These are phyloP conservation scores for Gyromitra esculenta DNA, from an alignment of 2,329 filamentous ascomycete genomes.

Conservation along the genomic window DNA sequence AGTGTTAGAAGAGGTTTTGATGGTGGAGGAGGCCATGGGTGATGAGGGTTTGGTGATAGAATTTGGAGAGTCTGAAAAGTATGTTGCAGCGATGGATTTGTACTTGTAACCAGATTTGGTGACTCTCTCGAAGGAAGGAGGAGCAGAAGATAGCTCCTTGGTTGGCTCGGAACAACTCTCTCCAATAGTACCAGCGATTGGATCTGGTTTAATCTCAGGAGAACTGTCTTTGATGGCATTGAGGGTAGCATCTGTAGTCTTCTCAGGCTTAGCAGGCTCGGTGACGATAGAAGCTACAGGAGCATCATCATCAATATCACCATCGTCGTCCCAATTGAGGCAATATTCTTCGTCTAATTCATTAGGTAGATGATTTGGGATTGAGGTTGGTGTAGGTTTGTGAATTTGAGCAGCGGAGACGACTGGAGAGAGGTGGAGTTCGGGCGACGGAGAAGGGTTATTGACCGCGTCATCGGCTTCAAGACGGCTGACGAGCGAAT, in stretches of 20 bases:
- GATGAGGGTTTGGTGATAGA: not conserved
- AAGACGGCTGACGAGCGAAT: conserved; percentile 37
- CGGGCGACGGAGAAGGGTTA: conserved; percentile 34
- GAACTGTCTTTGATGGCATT: not conserved
- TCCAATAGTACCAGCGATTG: not conserved
- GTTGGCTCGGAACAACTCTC: not conserved
- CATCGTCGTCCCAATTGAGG: conserved; percentile 32
- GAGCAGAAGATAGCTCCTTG: not conserved
- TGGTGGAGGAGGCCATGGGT: not conserved
- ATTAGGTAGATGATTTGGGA: conserved; percentile 6
- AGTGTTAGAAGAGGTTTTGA: not conserved
- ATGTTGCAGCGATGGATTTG: conserved; percentile 34
- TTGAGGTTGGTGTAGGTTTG: not conserved
- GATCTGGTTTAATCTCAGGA: not conserved
- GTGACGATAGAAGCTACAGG: not conserved
- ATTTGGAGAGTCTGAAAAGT: conserved; percentile 12
- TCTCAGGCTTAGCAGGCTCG: not conserved
- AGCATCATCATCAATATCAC: not conserved
- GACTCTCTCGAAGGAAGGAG: conserved; percentile 5
- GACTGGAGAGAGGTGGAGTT: conserved; percentile 23
- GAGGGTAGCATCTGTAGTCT: not conserved
- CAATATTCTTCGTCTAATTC: conserved; percentile 35
- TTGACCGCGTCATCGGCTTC: conserved; percentile 38
- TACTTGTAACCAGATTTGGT: conserved; percentile 46
- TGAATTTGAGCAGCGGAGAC: not conserved